Evolutionary conservation across 2,329 filamentous ascomycete genomes (phyloP), one percentile per base, ranked within the genome.

Genomic region (Magnaporthiopsis incrustans): DNA sequence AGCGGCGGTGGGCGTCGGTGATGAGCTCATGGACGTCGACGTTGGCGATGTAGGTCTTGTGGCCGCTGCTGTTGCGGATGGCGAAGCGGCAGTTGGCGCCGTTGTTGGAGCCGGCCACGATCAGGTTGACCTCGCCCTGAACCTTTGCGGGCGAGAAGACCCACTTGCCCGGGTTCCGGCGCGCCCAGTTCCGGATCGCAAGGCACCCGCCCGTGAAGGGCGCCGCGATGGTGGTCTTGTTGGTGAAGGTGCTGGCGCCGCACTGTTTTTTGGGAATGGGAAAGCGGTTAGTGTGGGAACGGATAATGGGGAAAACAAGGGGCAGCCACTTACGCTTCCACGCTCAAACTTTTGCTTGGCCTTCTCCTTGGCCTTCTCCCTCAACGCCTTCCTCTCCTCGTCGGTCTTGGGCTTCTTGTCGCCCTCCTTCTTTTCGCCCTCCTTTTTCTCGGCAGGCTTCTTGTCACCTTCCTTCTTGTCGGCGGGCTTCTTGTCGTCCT

Each of bases 101-200:
- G 50, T 50, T 62, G 61, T 62, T 62, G 30, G 27, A 33, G 6
- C 61, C 44, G n/a, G 44, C 60, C 60, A 62, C 60, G 27, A 62
- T 57, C 27, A 62, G 61, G 26, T 35, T 57, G 18, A 57, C 33
- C 22, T 57, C 44, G 50, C 50, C 61, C 61, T 56, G 10, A 3
- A 57, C 61, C 61, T 57, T 35, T 50, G 44, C 50, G 35, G 44
- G 18, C 61, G 25, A 27, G 44, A 62, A 33, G 18, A 22, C 44
- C 61, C 61, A 62, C 61, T 35, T 57, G 50, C 61, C 27, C 26
- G n/a, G 44, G 38, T 30, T 26, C 61, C 38, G 38, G 25, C 6
- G 8, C 15, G 61, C 61, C 38, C 61, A 62, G 61, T 57, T 25
- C 26, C 32, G 44, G 50, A 62, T 62, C 15, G 44, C 61, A 26